Evolutionary conservation across 2,329 filamentous ascomycete genomes (phyloP).

Genomic region (Colletotrichum sp.): DNA sequence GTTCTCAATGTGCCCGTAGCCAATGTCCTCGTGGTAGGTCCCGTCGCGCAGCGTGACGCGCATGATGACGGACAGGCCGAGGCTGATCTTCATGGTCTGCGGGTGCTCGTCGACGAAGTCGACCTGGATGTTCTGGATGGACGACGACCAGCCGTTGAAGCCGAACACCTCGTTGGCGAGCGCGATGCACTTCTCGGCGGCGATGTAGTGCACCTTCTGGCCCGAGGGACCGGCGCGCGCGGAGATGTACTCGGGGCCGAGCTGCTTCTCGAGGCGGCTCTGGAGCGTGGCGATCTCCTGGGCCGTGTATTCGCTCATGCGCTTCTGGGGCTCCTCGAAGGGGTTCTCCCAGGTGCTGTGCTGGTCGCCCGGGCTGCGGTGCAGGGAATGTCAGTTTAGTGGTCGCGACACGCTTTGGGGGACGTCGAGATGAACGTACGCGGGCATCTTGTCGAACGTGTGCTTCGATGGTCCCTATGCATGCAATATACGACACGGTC

Average conservation of each 20-base stretch:
- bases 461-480: not conserved
- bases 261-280: slow-evolving; percentile 85
- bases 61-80: slow-evolving; percentile 90
- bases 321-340: slow-evolving; percentile 74
- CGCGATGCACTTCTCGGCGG: slow-evolving; percentile 96
- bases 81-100: slow-evolving; percentile 77
- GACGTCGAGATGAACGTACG: slow-evolving; percentile 36
- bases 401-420: not conserved
- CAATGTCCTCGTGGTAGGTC: slow-evolving; percentile 97
- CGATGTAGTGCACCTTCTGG: slow-evolving; percentile 88
- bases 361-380: slow-evolving; percentile 70
- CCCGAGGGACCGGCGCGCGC: slow-evolving; percentile 83
- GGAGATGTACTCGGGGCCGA: slow-evolving; percentile 96
- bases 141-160: slow-evolving; percentile 97
- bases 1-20: slow-evolving; percentile 96
- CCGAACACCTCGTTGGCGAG: slow-evolving; percentile 95
- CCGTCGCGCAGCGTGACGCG: slow-evolving; percentile 90
- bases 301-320: slow-evolving; percentile 84
- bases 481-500: not conserved
- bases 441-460: slow-evolving; percentile 42
- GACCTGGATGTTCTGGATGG: slow-evolving; percentile 92
- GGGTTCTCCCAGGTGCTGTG: slow-evolving; percentile 72
- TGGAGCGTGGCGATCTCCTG: slow-evolving; percentile 88
- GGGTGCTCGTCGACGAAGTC: slow-evolving; percentile 93
- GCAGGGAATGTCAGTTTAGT: slow-evolving; percentile 8